These are phyloP conservation scores for Phytopythium litorale DNA, from an alignment of 352 stramenopile species.

Conservation along the genomic window DNA sequence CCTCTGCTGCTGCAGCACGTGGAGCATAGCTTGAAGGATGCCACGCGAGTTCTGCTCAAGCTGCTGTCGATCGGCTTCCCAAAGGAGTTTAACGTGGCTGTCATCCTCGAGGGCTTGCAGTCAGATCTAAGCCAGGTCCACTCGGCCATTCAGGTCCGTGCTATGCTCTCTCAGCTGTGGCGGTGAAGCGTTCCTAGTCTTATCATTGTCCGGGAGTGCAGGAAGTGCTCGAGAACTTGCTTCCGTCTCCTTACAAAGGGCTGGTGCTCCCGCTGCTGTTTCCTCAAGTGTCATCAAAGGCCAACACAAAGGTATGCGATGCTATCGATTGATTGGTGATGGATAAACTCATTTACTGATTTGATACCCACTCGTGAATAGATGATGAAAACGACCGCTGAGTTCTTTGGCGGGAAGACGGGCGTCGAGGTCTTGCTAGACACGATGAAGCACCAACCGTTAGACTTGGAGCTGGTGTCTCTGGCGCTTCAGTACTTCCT, in stretches of 20 bases:
- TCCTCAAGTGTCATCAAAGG: slow-evolving; percentile 49
- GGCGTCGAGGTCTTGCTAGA: slow-evolving; percentile 66
- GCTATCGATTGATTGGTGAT: background rate
- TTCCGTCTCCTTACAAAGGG: slow-evolving; percentile 69
- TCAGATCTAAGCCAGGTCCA: slow-evolving; percentile 72
- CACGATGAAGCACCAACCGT: slow-evolving; percentile 60
- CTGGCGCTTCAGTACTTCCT: slow-evolving; percentile 82
- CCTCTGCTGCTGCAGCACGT: slow-evolving; percentile 74
- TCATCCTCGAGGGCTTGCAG: slow-evolving; percentile 76
- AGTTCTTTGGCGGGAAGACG: slow-evolving; percentile 39
- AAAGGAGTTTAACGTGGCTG: slow-evolving; percentile 75
- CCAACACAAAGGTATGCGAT: slow-evolving; percentile 37
- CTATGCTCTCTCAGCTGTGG: background rate
- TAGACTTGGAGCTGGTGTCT: slow-evolving; percentile 60
- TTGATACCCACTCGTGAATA: slow-evolving; percentile 8
- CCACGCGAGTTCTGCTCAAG: slow-evolving; percentile 70
- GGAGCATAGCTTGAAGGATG: slow-evolving; percentile 72
- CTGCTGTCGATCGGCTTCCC: slow-evolving; percentile 77
- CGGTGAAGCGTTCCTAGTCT: background rate
- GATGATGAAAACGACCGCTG: slow-evolving; percentile 55
- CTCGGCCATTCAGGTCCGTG: slow-evolving; percentile 61
- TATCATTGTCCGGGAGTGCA: slow-evolving; percentile 9
- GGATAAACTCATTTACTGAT: too few species aligned
- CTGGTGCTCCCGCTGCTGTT: slow-evolving; percentile 76
- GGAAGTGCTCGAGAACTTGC: slow-evolving; percentile 79